These are phyloP conservation scores for Pyronema domesticum DNA, from an alignment of 495 filamentous ascomycete species.

Conservation along the genomic window DNA sequence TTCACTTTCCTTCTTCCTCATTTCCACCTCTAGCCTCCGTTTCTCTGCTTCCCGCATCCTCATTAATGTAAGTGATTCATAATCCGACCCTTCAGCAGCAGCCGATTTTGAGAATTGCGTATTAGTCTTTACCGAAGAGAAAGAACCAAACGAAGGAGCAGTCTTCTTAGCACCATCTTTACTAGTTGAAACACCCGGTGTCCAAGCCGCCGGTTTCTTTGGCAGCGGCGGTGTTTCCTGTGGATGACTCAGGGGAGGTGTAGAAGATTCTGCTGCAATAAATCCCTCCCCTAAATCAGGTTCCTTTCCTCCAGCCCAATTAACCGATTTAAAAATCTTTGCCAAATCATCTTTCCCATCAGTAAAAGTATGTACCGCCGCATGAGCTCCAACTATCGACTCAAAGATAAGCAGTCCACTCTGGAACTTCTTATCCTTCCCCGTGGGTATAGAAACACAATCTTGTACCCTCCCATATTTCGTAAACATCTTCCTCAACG, in stretches of 20 bases:
- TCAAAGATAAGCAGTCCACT: slow-evolving; percentile 21
- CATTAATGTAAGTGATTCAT: slow-evolving; percentile 22
- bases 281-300: slow-evolving; percentile 7
- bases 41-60: slow-evolving; percentile 18
- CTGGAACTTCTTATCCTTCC: slow-evolving; percentile 16
- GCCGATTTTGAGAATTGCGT: slow-evolving; percentile 1
- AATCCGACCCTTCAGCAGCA: slow-evolving; percentile 9
- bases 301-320: slow-evolving; percentile 18
- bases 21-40: slow-evolving; percentile 10
- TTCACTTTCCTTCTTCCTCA: slow-evolving; percentile 1
- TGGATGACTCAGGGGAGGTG: background rate
- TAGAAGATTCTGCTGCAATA: background rate
- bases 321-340: slow-evolving; percentile 12
- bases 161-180: background rate
- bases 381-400: slow-evolving; percentile 19
- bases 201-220: background rate
- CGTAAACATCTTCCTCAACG: slow-evolving; percentile 4
- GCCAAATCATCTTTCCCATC: slow-evolving; percentile 2
- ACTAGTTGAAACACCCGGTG: background rate
- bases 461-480: background rate
- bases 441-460: background rate
- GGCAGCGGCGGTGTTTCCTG: background rate
- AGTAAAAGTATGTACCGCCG: slow-evolving; percentile 12
- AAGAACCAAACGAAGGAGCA: slow-evolving; percentile 10
- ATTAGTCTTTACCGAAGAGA: background rate